Conservation (phyloP, 2,329 filamentous ascomycete genomes). For the Aspergillus oerlinghausenensis region DNA sequence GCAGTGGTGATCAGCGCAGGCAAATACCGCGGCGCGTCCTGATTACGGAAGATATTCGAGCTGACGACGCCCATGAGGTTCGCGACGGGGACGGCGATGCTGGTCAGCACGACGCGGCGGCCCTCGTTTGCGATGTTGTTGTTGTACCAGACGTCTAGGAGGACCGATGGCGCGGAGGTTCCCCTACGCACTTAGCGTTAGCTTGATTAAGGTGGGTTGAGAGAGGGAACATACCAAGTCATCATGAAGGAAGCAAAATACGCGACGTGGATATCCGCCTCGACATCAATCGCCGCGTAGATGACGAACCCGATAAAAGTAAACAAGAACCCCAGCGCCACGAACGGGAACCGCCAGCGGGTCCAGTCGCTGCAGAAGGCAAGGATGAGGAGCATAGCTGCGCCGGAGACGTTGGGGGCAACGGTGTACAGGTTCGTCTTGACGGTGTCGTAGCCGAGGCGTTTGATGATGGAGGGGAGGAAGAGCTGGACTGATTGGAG, state of each 20-base stretch:
- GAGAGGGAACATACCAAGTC: slow-evolving; percentile 48
- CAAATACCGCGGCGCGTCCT: slow-evolving; percentile 63
- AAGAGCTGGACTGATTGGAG: slow-evolving; percentile 55
- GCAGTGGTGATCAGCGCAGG: slow-evolving; percentile 59
- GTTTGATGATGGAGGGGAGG: slow-evolving; percentile 53
- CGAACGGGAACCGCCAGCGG: slow-evolving; percentile 66
- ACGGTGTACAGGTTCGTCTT: slow-evolving; percentile 78
- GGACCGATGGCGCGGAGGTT: slow-evolving; percentile 67
- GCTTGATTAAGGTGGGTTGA: no score
- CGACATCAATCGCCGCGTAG: slow-evolving; percentile 65
- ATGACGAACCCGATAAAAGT: slow-evolving; percentile 76
- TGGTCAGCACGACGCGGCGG: slow-evolving; percentile 64
- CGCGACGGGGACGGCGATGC: slow-evolving; percentile 67
- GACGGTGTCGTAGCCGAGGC: slow-evolving; percentile 51
- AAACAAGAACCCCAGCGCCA: slow-evolving; percentile 67
- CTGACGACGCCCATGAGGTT: slow-evolving; percentile 71
- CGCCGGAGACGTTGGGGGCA: slow-evolving; percentile 71
- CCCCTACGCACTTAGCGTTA: slow-evolving; percentile 40
- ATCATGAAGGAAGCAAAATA: slow-evolving; percentile 80
- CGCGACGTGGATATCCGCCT: slow-evolving; percentile 56
- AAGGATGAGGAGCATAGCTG: slow-evolving; percentile 65
- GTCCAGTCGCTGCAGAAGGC: slow-evolving; percentile 66
- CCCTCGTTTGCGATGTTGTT: slow-evolving; percentile 79
- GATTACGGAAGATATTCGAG: slow-evolving; percentile 61
- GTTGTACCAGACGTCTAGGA: slow-evolving; percentile 67